phyloP scores from a whole-genome alignment of 257 asterid species.

The Voacanga thouarsii region DNA sequence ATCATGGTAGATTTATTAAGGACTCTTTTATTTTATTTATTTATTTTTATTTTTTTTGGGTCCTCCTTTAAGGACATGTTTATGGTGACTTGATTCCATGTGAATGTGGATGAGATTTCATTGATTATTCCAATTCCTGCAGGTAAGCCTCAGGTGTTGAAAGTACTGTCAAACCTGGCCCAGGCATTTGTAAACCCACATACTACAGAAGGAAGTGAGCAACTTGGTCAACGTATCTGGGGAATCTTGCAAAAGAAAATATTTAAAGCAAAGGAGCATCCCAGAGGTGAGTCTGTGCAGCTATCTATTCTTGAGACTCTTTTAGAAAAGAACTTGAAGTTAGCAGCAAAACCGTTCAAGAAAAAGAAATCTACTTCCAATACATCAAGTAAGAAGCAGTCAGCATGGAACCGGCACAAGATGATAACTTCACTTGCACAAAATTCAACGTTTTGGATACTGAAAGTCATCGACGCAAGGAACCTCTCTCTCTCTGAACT shows the following conservation, averaged over 20 bases:
- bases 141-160: constrained; percentile 80
- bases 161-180: constrained; percentile 69
- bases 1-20: background rate
- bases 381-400: constrained; percentile 73
- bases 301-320: constrained; percentile 63
- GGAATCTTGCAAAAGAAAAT: constrained; percentile 90
- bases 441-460: constrained; percentile 77
- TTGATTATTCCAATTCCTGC: constrained; percentile 21
- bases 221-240: constrained; percentile 92
- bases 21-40: too few species aligned
- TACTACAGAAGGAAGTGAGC: constrained; percentile 90
- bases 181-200: constrained; percentile 80
- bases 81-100: constrained; percentile 3
- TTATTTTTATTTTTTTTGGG: too few species aligned
- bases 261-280: constrained; percentile 86
- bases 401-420: constrained; percentile 64
- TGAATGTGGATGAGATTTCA: background rate
- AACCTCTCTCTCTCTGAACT: constrained; percentile 55
- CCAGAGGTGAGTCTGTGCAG: constrained; percentile 66
- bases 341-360: constrained; percentile 91
- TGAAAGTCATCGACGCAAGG: constrained; percentile 71
- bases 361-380: constrained; percentile 61
- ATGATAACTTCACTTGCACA: constrained; percentile 82
- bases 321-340: constrained; percentile 68
- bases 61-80: too few species aligned